Percentiles rank a stretch among this genome's conserved stretches.
Conservation (phyloP, 176 grass and related monocot genomes). For the Carex cristatella region DNA sequence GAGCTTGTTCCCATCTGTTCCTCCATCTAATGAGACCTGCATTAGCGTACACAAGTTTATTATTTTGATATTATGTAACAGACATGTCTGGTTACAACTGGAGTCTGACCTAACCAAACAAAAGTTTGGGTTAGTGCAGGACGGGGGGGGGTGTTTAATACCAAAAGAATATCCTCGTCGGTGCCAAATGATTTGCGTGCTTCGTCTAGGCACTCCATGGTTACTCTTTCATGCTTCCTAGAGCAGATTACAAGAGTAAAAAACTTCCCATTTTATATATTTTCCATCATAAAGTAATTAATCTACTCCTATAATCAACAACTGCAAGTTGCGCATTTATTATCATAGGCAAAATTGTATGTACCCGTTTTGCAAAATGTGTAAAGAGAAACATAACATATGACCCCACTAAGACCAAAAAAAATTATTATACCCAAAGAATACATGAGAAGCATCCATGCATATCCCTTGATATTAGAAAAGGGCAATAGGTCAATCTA, state of each 20-base stretch:
- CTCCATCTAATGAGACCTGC: constrained; percentile 64
- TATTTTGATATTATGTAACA: not conserved
- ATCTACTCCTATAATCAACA: not conserved
- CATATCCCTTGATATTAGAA: not conserved
- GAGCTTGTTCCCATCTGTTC: constrained; percentile 45
- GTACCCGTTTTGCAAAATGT: not conserved
- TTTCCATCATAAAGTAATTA: not conserved
- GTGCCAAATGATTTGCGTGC: constrained; percentile 92
- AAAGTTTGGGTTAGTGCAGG: not conserved
- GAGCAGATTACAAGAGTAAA: constrained; percentile 1
- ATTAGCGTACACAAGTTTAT: constrained; percentile 8
- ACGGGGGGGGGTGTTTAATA: constrained; percentile 13
- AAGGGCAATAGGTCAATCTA: not conserved
- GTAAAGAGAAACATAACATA: not conserved
- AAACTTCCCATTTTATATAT: not conserved
- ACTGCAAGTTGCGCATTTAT: not conserved
- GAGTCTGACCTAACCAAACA: not conserved
- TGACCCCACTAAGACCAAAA: not conserved
- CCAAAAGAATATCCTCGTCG: constrained; percentile 95
- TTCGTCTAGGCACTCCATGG: constrained; percentile 77
- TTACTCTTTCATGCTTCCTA: constrained; percentile 74
- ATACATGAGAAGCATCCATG: not conserved
- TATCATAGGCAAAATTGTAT: not conserved
- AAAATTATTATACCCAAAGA: not conserved
- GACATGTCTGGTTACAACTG: not conserved